Base-by-base conservation (phyloP, 2,329 filamentous ascomycete genomes). In the Venturia aucupariae region DNA sequence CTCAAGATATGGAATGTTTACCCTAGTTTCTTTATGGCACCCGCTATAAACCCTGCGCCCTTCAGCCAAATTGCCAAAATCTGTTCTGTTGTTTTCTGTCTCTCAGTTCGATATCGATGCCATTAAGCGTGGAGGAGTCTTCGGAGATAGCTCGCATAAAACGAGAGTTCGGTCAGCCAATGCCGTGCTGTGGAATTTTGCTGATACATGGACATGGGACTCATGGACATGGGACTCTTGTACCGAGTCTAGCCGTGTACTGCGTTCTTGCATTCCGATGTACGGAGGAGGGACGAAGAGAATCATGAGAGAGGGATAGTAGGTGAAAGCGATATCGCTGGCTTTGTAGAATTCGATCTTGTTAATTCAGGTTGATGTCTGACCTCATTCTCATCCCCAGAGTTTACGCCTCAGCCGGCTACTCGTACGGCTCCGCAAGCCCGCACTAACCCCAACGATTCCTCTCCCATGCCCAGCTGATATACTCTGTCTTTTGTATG, bases 191-290 rank as follows among this genome's bases (percentile, higher is more conserved):
- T 35, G 51, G 17, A 57, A 35, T 8, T 15, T n/a, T 17, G 51
- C 51, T 57, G 51, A 57, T 51, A 27, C 46, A 51, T 27, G 46
- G 46, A 22, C 46, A 15, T 51, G 42, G 42, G 42, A n/a, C 22
- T 51, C 22, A 15, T 30, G 22, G n/a, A n/a, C 51, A n/a, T n/a
- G n/a, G n/a, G n/a, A n/a, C n/a, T n/a, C n/a, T n/a, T n/a, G n/a
- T n/a, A 35, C 51, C 51, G 51, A 57, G 27, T 57, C 51, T 57
- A 57, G 51, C 51, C 51, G 51, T 55, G 51, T 22, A 35, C 27
- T 27, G 51, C 35, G 51, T 22, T n/a, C 27, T 27, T 13, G 51
- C 15, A 35, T 55, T 4, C 51, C 51, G 51, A 55, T 35, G 10
- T 55, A 55, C 51, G 51, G 51, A 57, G 27, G 51, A n/a, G 27